Evolutionary conservation across 2,329 filamentous ascomycete species (phyloP).

Genomic region (Ceratocystiopsis minuta): DNA sequence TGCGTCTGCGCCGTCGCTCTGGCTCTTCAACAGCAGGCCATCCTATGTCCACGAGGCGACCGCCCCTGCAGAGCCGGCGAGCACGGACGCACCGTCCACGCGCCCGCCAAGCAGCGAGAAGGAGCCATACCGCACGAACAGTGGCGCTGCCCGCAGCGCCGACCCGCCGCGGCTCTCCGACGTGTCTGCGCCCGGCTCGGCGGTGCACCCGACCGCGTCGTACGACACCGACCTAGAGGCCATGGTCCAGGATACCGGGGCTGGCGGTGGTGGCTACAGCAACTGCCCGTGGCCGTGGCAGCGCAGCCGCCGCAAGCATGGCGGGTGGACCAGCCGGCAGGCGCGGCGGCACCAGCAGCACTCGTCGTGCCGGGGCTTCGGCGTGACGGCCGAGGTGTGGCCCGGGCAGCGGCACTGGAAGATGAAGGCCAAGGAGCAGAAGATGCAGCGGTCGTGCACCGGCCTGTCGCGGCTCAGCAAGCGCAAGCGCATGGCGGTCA

Average conservation of each 20-base stretch:
- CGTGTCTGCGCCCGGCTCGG: constrained; percentile 24
- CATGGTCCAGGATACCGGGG: constrained; percentile 19
- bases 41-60: too few relatives aligned
- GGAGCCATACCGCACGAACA: constrained; percentile 4
- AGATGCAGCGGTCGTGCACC: constrained; percentile 32
- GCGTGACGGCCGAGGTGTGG: constrained; percentile 38
- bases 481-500: constrained; percentile 34
- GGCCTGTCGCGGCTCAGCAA: constrained; percentile 34
- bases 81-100: background rate
- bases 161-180: constrained; percentile 13
- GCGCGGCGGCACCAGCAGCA: constrained; percentile 7
- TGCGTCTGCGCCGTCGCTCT: too few relatives aligned
- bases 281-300: constrained; percentile 7
- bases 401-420: constrained; percentile 42
- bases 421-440: constrained; percentile 37
- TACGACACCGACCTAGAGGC: constrained; percentile 43
- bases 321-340: constrained; percentile 19
- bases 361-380: constrained; percentile 14
- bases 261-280: constrained; percentile 13
- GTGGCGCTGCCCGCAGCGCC: background rate
- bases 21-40: too few relatives aligned
- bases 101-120: constrained; percentile 6
- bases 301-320: constrained; percentile 4
- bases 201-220: constrained; percentile 26
- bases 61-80: too few relatives aligned